phyloP scores from a whole-genome alignment of 257 asterid genomes.

The Nicotiana undulata region DNA sequence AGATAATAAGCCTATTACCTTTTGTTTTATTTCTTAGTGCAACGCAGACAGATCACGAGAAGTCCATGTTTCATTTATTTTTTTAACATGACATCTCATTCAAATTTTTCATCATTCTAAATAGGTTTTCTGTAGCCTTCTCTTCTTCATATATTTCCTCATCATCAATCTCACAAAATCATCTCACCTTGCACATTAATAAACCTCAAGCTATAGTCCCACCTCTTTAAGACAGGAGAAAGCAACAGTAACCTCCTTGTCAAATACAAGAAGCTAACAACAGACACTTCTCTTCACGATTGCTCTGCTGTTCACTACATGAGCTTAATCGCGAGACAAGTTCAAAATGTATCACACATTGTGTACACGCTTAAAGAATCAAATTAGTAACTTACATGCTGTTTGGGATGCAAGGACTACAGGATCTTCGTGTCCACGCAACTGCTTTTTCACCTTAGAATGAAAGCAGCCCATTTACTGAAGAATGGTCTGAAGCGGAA shows the following conservation, averaged over 20 bases:
- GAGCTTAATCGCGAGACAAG: neutral
- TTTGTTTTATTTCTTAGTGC: neutral
- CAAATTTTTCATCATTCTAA: neutral
- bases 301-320: neutral
- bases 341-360: neutral
- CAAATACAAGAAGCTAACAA: neutral
- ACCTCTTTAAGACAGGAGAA: neutral
- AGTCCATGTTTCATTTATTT: neutral
- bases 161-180: neutral
- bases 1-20: neutral
- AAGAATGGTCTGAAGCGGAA: conserved; percentile 21
- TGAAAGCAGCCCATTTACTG: conserved; percentile 89
- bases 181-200: neutral
- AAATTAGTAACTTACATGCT: conserved; percentile 57
- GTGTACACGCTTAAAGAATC: neutral
- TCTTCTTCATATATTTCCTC: neutral
- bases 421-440: conserved; percentile 87
- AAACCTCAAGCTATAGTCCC: neutral
- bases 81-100: neutral
- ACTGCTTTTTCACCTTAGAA: conserved; percentile 65
- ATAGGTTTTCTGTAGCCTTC: neutral
- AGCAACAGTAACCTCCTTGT: neutral
- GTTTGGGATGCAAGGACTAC: conserved; percentile 82
- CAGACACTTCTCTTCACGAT: neutral
- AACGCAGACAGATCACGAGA: neutral